Percentiles rank a stretch among this genome's conserved stretches.
phyloP scores from a whole-genome alignment of 2,329 filamentous ascomycete species.

The Sclerotinia sclerotiorum region DNA sequence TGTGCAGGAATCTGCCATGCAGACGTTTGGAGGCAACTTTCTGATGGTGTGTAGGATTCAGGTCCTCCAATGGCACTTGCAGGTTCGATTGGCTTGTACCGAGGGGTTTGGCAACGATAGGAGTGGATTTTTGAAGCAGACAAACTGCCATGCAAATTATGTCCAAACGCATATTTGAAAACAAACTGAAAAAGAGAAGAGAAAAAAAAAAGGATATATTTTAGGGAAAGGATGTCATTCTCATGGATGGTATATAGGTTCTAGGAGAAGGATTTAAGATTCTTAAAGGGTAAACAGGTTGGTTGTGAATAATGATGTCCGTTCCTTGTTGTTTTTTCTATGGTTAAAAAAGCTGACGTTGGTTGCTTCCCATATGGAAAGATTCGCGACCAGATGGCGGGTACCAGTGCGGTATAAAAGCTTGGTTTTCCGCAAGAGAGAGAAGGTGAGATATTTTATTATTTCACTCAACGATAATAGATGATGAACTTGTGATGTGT shows the following conservation, averaged over 20 bases:
- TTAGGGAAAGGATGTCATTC: conserved; percentile 20
- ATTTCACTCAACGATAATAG: too few relatives aligned
- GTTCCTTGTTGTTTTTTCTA: not conserved
- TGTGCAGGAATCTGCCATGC: conserved; percentile 79
- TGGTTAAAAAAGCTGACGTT: not conserved
- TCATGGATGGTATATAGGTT: not conserved
- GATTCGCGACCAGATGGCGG: conserved; percentile 7
- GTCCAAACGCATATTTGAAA: conserved; percentile 32
- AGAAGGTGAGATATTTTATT: not conserved
- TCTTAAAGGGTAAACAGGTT: not conserved
- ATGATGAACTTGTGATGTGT: not conserved
- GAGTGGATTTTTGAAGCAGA: conserved; percentile 31
- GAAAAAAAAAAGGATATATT: not conserved
- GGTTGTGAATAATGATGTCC: conserved; percentile 6
- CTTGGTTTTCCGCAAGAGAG: not conserved
- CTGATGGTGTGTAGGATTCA: conserved; percentile 28
- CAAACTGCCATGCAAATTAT: conserved; percentile 31
- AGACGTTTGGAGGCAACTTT: conserved; percentile 45
- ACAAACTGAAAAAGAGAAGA: conserved; percentile 21
- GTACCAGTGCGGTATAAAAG: not conserved
- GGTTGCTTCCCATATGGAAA: conserved; percentile 1
- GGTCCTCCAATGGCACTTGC: conserved; percentile 38
- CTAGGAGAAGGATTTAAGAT: not conserved
- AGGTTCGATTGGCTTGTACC: conserved; percentile 28
- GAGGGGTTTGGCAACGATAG: conserved; percentile 30